Base-by-base conservation (phyloP, 2,329 filamentous ascomycete species). In the Hypoxylon sp. region DNA sequence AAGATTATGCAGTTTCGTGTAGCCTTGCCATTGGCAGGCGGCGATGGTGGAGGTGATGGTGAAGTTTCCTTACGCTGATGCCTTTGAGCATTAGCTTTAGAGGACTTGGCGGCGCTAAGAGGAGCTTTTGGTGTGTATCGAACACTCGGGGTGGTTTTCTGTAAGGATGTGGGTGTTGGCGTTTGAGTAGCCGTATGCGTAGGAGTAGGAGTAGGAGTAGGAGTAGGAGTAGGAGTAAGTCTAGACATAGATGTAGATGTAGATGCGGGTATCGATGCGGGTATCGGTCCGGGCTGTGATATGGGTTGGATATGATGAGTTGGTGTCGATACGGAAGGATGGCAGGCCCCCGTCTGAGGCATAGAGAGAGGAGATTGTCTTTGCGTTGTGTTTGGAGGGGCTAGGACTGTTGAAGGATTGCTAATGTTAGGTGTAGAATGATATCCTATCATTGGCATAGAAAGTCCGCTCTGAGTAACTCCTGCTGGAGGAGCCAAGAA, bases 1-100 rank as follows among this genome's bases (percentile, higher is more conserved):
- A 87, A 83, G 52, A 89, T 85, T 66, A 89, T 87, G 76, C 86
- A 84, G 72, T 85, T 85, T 38, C 86, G 84, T 65, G 87, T 85
- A 50, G 89, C 85, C 69, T 85, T 86, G 48, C 82, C 82, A 68
- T 84, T 82, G 17, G 79, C 71, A 17, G 74, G 75, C n/a, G 76
- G 79, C 7, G 76, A 69, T 17, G 77, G 76, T 9, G 74, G 77
- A 0, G 76, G 75, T 5, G 76, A 73, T 23, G 75, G 76, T 3
- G 72, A 71, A 38, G 65, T 55, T 51, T 76, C 70, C 46, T 75
- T 75, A 6, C 63, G 30, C 41, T 76, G 72, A 19, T 75, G 67
- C 56, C 69, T 76, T 43, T 71, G 72, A 13, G 64, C 48, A 58
- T 74, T 74, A 17, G 64, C 66, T 36, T 74, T 75, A 2, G 67